Conservation (phyloP, 768 basidiomycete genomes). For the Hericium alpestre region DNA sequence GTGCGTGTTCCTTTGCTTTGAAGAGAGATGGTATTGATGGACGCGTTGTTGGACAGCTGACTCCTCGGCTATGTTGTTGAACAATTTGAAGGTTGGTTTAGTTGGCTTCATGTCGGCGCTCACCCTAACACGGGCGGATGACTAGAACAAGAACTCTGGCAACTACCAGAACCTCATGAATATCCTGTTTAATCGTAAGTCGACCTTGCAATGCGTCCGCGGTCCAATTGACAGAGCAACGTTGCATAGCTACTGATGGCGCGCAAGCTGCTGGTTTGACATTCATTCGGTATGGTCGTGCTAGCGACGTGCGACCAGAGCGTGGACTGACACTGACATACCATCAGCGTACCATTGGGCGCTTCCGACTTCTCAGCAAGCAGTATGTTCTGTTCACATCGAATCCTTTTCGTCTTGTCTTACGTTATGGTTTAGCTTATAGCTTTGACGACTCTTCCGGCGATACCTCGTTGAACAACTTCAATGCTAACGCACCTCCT, state of each 20-base stretch:
- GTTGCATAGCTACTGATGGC: constrained; percentile 16
- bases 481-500: constrained; percentile 22
- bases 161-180: constrained; percentile 21
- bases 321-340: constrained; percentile 15
- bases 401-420: neutral
- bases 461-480: constrained; percentile 19
- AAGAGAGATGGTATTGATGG: neutral
- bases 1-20: constrained; percentile 5
- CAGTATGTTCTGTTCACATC: constrained; percentile 4
- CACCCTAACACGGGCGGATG: neutral
- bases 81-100: constrained; percentile 16
- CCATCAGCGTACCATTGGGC: constrained; percentile 22
- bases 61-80: constrained; percentile 18
- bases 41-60: constrained; percentile 12
- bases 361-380: constrained; percentile 23
- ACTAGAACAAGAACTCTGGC: constrained; percentile 15
- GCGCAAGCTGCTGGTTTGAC: constrained; percentile 21
- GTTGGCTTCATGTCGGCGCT: neutral
- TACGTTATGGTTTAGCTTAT: constrained; percentile 14
- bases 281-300: constrained; percentile 14
- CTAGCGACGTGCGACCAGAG: neutral
- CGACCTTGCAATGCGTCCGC: neutral
- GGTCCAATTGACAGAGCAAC: neutral
- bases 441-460: constrained; percentile 21
- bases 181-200: constrained; percentile 20